Base-by-base conservation (phyloP, 495 filamentous ascomycete species). In the Haplographium delicatum region DNA sequence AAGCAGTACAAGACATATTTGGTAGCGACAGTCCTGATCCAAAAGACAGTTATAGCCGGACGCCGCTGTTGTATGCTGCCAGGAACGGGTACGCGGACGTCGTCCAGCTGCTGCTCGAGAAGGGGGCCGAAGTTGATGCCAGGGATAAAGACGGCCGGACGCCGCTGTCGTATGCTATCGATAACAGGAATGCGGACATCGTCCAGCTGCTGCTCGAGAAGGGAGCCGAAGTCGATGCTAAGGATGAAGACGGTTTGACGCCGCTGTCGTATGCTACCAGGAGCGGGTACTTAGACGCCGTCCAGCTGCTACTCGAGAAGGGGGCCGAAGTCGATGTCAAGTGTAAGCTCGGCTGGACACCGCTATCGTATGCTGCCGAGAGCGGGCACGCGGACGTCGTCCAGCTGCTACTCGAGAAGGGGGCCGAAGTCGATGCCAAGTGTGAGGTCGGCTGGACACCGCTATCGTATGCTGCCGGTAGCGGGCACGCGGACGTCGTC, bases 361-460 rank as follows among this genome's bases (percentile, higher is more conserved):
- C 62, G 26, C 42, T 67, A 10, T 63, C 33, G 26, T 56, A 47
- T 3, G 64, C 62, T 5, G 58, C 48, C 13, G 43, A 37, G 34
- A 20, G 24, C 22, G 44, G 44, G 44, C 25, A 46, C 25, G 44
- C n/a, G n/a, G 44, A 23, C 10, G 19, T 50, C 15, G 46, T 41
- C 10, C 4, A 43, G 46, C 13, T 50, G 33, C 46, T 50, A 11
- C 46, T 50, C 33, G 33, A 13, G 40, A 43, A 19, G 5, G 18
- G 18, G 15, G 40, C 25, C 40, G 40, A 43, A 7, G 20, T 20
- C 10, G 20, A 43, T 15, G 4, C 20, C 8, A 43, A 25, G 20
- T 13, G 25, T 11, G 20, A 43, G 8, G n/a, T n/a, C n/a, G 40
- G 20, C 15, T 9, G 6, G 20, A 43, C 40, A 9, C 20, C 40